Evolutionary conservation across 2,329 filamentous ascomycete genomes (phyloP).

Genomic region (Aspergillus ochraceus): DNA sequence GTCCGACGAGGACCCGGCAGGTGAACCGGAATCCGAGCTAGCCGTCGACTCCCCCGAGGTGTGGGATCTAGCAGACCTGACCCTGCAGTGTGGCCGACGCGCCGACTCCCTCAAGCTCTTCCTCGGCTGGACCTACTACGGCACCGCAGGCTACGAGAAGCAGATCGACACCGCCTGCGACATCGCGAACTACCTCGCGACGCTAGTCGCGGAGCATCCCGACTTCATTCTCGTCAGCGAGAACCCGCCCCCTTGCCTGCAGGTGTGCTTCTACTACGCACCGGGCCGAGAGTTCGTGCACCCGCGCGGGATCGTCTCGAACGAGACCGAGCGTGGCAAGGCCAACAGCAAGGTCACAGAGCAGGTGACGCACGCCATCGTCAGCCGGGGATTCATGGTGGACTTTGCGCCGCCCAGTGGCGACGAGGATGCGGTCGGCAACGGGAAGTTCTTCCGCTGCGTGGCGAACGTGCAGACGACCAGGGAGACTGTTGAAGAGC

Average conservation of each 20-base stretch:
- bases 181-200: slow-evolving; percentile 68
- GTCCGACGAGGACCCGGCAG: slow-evolving; percentile 29
- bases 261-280: slow-evolving; percentile 91
- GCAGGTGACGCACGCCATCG: slow-evolving; percentile 54
- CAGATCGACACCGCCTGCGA: slow-evolving; percentile 73
- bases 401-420: slow-evolving; percentile 59
- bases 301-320: slow-evolving; percentile 28
- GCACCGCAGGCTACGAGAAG: slow-evolving; percentile 67
- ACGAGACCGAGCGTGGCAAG: slow-evolving; percentile 40
- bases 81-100: slow-evolving; percentile 85
- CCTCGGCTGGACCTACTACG: slow-evolving; percentile 87
- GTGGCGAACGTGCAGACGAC: slow-evolving; percentile 66
- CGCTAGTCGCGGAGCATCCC: slow-evolving; percentile 53
- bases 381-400: slow-evolving; percentile 66
- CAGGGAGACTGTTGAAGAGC: slow-evolving; percentile 60
- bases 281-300: slow-evolving; percentile 54
- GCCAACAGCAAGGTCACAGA: slow-evolving; percentile 58
- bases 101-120: slow-evolving; percentile 87
- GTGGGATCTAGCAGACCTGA: slow-evolving; percentile 90
- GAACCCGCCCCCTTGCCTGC: slow-evolving; percentile 81
- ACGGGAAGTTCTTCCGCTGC: slow-evolving; percentile 67
- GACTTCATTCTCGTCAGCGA: slow-evolving; percentile 72
- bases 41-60: slow-evolving; percentile 54
- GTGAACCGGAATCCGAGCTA: slow-evolving; percentile 23
- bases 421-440: slow-evolving; percentile 51